phyloP scores from a whole-genome alignment of 441 rosid genomes.

The Arabidopsis hybrid region DNA sequence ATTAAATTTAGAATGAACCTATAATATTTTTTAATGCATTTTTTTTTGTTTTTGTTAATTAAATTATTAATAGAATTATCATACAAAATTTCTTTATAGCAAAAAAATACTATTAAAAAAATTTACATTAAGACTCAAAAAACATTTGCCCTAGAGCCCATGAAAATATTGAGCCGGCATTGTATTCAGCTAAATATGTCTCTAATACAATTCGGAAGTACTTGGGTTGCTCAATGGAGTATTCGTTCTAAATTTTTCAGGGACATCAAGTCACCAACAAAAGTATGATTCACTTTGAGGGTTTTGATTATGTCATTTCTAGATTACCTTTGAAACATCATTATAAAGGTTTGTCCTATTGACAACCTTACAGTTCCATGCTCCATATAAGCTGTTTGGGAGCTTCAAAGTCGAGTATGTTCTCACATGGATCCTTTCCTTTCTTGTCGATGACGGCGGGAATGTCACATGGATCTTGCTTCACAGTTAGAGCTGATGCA shows the following conservation, averaged over 20 bases:
- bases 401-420: slow-evolving; percentile 68
- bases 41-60: too few relatives aligned
- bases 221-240: slow-evolving; percentile 85
- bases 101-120: too few relatives aligned
- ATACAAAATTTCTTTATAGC: too few relatives aligned
- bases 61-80: too few relatives aligned
- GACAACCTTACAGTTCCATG: slow-evolving; percentile 49
- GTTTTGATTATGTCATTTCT: not conserved
- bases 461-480: slow-evolving; percentile 57
- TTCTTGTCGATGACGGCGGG: slow-evolving; percentile 49
- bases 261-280: slow-evolving; percentile 44
- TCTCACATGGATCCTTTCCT: slow-evolving; percentile 63
- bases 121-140: too few relatives aligned
- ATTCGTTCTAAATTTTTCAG: slow-evolving; percentile 53
- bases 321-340: not conserved
- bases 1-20: too few relatives aligned
- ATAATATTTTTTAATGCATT: too few relatives aligned
- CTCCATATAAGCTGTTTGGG: slow-evolving; percentile 59
- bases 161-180: too few relatives aligned
- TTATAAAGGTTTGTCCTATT: not conserved
- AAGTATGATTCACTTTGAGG: slow-evolving; percentile 45
- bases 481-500: slow-evolving; percentile 81
- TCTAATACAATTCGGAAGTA: slow-evolving; percentile 70
- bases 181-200: slow-evolving; percentile 59
- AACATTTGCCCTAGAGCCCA: too few relatives aligned